A percentile compares a stretch with the other conserved stretches of the same genome.
Conservation (phyloP, 169 alveolate species). For the Cyclospora cayetanensis region DNA sequence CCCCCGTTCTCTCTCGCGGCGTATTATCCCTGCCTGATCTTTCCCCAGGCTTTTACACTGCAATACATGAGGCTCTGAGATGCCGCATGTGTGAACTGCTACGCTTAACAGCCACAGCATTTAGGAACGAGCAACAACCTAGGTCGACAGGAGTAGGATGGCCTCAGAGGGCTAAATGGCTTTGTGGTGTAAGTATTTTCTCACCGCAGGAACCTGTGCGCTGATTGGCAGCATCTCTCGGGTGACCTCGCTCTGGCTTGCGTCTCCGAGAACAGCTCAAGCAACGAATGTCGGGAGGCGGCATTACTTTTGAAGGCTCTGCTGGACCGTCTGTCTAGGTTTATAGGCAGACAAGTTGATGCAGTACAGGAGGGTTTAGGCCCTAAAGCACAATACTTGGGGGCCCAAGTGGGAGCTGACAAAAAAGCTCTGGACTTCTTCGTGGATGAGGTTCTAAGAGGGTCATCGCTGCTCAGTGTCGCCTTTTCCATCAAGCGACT, state of each 20-base stretch:
- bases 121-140: no score
- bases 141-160: no score
- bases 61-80: no score
- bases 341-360: conserved; percentile 72
- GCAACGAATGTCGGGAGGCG: conserved; percentile 55
- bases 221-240: conserved; percentile 60
- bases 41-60: no score
- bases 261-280: conserved; percentile 53
- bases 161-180: no score
- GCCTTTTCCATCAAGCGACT: conserved; percentile 77
- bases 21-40: no score
- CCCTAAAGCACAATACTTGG: conserved; percentile 74
- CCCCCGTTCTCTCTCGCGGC: no score
- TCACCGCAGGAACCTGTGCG: conserved; percentile 37
- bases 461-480: conserved; percentile 72
- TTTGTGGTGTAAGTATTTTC: no score
- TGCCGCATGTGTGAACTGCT: no score
- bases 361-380: conserved; percentile 68
- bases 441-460: conserved; percentile 78
- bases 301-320: conserved; percentile 77
- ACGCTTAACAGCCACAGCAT: no score
- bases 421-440: conserved; percentile 74
- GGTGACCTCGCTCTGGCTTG: conserved; percentile 40
- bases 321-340: conserved; percentile 72
- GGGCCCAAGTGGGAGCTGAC: conserved; percentile 72